Evolutionary conservation across 2,329 filamentous ascomycete genomes (phyloP).

Genomic region (Mariannaea sp.): DNA sequence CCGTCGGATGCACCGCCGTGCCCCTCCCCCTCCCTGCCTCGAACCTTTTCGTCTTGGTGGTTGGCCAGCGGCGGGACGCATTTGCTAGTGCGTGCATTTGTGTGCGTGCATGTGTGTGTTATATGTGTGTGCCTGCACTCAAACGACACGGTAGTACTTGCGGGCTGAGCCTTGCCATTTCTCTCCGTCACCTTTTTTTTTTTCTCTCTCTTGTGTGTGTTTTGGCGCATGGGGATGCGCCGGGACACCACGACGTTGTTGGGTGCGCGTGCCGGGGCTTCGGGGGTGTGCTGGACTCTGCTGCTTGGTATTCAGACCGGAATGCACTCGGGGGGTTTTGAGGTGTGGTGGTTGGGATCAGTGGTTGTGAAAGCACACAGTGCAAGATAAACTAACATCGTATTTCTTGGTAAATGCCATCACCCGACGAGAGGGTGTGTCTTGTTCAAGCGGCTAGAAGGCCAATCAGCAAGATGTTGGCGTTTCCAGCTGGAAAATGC

Average conservation of each 20-base stretch:
- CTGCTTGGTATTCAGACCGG: neutral
- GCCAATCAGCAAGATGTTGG: constrained; percentile 24
- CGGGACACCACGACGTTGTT: neutral
- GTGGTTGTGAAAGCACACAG: constrained; percentile 1
- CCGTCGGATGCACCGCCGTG: too few species aligned
- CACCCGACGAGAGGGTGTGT: constrained; percentile 24
- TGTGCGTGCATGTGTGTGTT: too few species aligned
- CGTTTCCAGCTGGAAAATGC: constrained; percentile 1
- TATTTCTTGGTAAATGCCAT: neutral
- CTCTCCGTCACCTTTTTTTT: neutral
- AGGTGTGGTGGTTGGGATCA: constrained; percentile 5
- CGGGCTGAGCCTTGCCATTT: neutral
- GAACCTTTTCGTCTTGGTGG: neutral
- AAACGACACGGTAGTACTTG: neutral
- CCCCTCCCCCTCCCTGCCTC: neutral
- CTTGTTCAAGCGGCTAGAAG: constrained; percentile 33
- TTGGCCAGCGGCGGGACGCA: neutral
- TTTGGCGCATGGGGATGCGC: neutral
- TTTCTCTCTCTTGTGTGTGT: neutral
- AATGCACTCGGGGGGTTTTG: neutral
- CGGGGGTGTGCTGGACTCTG: neutral
- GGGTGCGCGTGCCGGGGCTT: neutral
- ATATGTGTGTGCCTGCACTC: too few species aligned
- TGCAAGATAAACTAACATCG: neutral
- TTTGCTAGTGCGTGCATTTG: neutral